Base-by-base conservation (phyloP, 441 rosid species). In the Erysimum pusillum region DNA sequence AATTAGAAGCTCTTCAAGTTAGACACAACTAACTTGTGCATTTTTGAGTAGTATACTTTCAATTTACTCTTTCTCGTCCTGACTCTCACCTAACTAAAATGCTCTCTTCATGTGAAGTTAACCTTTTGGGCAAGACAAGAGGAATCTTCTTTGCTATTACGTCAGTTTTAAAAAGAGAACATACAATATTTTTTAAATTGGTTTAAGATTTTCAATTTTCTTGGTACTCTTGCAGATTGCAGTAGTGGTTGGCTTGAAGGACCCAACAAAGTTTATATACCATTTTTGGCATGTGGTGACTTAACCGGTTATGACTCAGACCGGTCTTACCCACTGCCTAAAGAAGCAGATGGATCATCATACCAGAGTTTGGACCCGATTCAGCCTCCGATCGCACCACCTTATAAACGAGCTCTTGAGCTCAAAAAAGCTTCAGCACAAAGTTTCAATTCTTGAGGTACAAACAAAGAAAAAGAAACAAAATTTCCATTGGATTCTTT, bases 171-270 rank as follows among this genome's bases (percentile, higher is more conserved):
- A 38, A 25, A 75, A 32, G 11, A 6, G 48, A 41, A 32, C 25
- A 32, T 35, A 35, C 5, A 25, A 35, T 35, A 35, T 35, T 35
- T 35, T 35, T 35, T 7, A 6, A 6, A 28, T 28, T 28, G 31
- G 31, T 6, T 35, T 35, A 8, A 51, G 52, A 57, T 35, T 35
- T 36, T 36, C 13, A 9, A 15, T 69, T 17, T 70, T 77, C 36
- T 34, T 52, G 57, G 46, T 62, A 39, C 64, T 67, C 51, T 25
- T 63, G 48, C 91, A 96, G 97, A 96, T 88, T 96, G 98, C 88
- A 87, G 91, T 79, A 93, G 94, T 73, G 97, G 88, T 56, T 90
- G 94, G 97, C 82, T 92, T 77, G 97, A 96, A 89, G 96, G 98
- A 48, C 89, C 97, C 5, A 90, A 89, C 67, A 93, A 91, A 86